Conservation (phyloP, 2,329 filamentous ascomycete genomes). For the Fusarium kyushuense region DNA sequence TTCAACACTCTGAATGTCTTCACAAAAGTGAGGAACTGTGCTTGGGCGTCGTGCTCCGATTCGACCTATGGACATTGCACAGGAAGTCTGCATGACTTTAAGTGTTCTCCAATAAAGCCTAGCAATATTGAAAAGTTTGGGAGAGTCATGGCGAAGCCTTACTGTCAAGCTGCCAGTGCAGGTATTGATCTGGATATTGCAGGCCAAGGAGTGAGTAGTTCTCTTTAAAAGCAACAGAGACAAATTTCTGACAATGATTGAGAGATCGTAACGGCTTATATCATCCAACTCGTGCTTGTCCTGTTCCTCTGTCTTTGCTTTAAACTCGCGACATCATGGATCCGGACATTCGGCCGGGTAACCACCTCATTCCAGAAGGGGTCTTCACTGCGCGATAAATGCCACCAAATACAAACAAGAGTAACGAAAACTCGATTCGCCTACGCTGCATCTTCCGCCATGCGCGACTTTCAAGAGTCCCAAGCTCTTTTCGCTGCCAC, state of each 20-base stretch:
- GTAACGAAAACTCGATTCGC: not conserved
- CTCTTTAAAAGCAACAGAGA: rapidly evolving
- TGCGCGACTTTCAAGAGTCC: constrained; percentile 6
- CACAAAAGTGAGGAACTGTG: not conserved
- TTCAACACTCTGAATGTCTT: not conserved
- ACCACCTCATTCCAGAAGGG: too few species aligned
- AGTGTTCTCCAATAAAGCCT: not conserved
- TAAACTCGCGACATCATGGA: not conserved
- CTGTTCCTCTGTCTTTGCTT: not conserved
- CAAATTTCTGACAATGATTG: rapidly evolving
- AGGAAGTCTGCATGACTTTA: not conserved
- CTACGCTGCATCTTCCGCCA: not conserved
- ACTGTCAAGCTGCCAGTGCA: not conserved
- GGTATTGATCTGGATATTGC: not conserved
- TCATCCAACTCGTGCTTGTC: not conserved
- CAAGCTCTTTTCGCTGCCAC: constrained; percentile 9
- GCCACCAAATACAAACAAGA: not conserved
- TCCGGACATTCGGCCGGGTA: not conserved
- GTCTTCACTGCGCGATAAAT: rapidly evolving
- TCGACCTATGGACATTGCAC: constrained; percentile 6
- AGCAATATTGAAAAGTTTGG: not conserved
- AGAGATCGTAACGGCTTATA: not conserved
- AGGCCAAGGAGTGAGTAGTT: not conserved
- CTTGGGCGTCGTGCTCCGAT: constrained; percentile 3
- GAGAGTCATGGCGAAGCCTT: not conserved